Evolutionary conservation across 2,329 filamentous ascomycete genomes (phyloP).

Genomic region (Helotiales sp.): DNA sequence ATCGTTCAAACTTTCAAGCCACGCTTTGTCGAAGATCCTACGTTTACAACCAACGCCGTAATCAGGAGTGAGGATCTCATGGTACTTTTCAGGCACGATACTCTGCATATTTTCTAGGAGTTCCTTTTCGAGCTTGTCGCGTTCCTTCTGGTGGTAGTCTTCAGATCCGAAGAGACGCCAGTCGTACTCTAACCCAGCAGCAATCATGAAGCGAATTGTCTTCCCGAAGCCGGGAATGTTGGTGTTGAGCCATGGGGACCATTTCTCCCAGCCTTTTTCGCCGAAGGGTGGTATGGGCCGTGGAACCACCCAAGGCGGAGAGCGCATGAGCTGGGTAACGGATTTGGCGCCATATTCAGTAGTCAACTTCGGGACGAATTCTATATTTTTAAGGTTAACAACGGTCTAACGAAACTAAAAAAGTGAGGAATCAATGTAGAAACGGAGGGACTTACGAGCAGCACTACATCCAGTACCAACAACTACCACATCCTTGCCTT

Average conservation of each 20-base stretch:
- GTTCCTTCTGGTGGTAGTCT: conserved; percentile 39
- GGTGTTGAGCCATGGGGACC: conserved; percentile 44
- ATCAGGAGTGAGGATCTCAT: conserved; percentile 56
- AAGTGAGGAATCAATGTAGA: neutral
- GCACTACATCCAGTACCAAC: conserved; percentile 59
- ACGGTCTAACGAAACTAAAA: neutral
- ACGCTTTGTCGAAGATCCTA: conserved; percentile 52
- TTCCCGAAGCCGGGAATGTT: conserved; percentile 48
- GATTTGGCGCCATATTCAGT: conserved; percentile 47
- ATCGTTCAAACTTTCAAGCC: conserved; percentile 49
- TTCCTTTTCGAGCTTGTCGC: conserved; percentile 42
- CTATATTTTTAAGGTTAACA: neutral
- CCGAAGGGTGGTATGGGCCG: conserved; percentile 37
- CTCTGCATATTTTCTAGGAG: conserved; percentile 47
- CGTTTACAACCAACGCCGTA: conserved; percentile 59
- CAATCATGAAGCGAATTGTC: conserved; percentile 42
- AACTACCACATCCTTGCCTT: conserved; percentile 56
- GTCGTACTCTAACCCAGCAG: conserved; percentile 42
- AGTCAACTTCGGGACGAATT: conserved; percentile 53
- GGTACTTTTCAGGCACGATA: conserved; percentile 53
- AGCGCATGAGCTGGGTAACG: conserved; percentile 59
- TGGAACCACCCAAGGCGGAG: conserved; percentile 56
- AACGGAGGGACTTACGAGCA: conserved; percentile 36
- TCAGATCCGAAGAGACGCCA: conserved; percentile 49
- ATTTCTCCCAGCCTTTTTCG: conserved; percentile 46